These are phyloP conservation scores for Pugionium cornutum DNA, from an alignment of 345 rosid species.

Conservation along the genomic window DNA sequence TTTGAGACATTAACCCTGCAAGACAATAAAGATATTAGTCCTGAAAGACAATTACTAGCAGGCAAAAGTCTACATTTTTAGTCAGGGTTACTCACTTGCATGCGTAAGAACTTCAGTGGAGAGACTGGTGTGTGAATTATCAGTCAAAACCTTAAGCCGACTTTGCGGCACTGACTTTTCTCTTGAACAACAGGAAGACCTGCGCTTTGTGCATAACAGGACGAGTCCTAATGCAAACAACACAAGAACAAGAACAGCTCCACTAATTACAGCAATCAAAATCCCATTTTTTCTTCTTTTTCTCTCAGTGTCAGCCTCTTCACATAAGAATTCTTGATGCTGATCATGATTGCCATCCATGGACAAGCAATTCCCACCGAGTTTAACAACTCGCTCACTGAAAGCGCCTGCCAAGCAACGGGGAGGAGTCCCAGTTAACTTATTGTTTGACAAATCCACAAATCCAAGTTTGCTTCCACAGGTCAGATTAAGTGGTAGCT, in stretches of 20 bases:
- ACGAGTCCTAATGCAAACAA: conserved; percentile 50
- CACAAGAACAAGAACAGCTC: conserved; percentile 55
- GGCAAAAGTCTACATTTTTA: neutral
- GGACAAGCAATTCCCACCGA: conserved; percentile 78
- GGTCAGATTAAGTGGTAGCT: conserved; percentile 50
- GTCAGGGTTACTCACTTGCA: conserved; percentile 68
- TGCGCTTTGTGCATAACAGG: conserved; percentile 48
- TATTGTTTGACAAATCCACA: conserved; percentile 83
- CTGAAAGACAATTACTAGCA: neutral
- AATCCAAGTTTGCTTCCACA: conserved; percentile 86
- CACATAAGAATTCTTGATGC: conserved; percentile 61
- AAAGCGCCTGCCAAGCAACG: conserved; percentile 65
- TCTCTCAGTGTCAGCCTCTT: conserved; percentile 42
- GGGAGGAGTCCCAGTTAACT: conserved; percentile 71
- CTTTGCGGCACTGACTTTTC: conserved; percentile 49
- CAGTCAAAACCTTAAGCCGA: conserved; percentile 60
- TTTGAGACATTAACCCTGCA: conserved; percentile 83
- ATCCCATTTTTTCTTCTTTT: conserved; percentile 51
- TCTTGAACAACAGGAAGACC: conserved; percentile 36
- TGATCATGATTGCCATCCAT: conserved; percentile 48
- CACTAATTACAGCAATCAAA: conserved; percentile 51
- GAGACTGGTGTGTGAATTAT: conserved; percentile 52
- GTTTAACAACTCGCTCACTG: conserved; percentile 61
- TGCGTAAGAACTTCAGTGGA: conserved; percentile 79
- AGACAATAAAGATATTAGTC: conserved; percentile 9